Evolutionary conservation across 768 basidiomycete species (phyloP).

Genomic region (Pleurotus tuber-regium): DNA sequence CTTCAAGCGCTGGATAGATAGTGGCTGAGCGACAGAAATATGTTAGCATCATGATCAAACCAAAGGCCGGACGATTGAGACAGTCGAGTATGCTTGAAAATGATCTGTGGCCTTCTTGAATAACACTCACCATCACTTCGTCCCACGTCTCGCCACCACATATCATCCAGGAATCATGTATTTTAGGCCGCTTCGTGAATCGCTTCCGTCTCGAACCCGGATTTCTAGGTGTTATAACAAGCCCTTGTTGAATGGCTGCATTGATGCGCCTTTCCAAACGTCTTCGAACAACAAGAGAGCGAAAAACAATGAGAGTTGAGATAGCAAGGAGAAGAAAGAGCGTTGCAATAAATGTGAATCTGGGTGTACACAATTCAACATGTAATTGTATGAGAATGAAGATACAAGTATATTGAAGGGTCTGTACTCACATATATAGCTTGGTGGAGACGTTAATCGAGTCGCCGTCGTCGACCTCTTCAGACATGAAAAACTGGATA

Average conservation of each 20-base stretch:
- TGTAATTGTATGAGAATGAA: neutral
- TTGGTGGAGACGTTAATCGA: neutral
- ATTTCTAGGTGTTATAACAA: slow-evolving; percentile 38
- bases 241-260: slow-evolving; percentile 50
- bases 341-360: slow-evolving; percentile 8
- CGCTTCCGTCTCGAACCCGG: slow-evolving; percentile 38
- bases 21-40: no score
- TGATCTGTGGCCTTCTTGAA: no score
- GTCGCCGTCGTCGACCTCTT: slow-evolving; percentile 1
- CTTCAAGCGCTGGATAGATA: slow-evolving; percentile 36
- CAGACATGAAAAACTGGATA: slow-evolving; percentile 1
- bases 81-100: no score
- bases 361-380: no score
- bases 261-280: slow-evolving; percentile 53
- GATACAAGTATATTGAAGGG: neutral
- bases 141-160: slow-evolving; percentile 39
- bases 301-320: slow-evolving; percentile 24
- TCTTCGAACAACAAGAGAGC: slow-evolving; percentile 60
- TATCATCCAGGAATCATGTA: slow-evolving; percentile 45
- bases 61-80: no score
- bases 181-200: slow-evolving; percentile 47
- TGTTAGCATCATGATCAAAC: no score
- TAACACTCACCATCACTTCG: slow-evolving; percentile 42
- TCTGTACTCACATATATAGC: slow-evolving; percentile 1
- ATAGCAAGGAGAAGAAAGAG: slow-evolving; percentile 8